Conservation (phyloP, 257 asterid species). For the Solanum acaule region DNA sequence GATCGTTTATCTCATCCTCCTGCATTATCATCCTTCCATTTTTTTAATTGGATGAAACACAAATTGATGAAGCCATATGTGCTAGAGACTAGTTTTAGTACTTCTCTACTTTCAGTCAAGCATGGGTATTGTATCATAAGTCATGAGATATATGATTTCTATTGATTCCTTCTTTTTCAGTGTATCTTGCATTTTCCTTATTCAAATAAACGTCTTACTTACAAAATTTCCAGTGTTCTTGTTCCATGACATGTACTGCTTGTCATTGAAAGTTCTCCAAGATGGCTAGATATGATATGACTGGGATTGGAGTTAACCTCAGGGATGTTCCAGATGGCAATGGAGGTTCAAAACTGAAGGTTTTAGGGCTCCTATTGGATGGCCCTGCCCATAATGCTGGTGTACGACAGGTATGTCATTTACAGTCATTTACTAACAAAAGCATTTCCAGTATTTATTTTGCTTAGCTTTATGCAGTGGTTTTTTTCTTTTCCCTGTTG, state of each 20-base stretch:
- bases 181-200: background rate
- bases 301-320: constrained; percentile 90
- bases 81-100: background rate
- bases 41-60: background rate
- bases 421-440: background rate
- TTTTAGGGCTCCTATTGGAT: constrained; percentile 87
- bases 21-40: background rate
- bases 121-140: background rate
- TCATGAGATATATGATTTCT: background rate
- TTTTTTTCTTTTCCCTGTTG: background rate
- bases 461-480: background rate
- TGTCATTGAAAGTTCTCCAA: constrained; percentile 76
- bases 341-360: constrained; percentile 68
- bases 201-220: constrained; percentile 16
- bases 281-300: constrained; percentile 97
- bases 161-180: background rate
- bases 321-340: constrained; percentile 80
- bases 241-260: constrained; percentile 57
- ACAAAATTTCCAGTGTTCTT: constrained; percentile 55
- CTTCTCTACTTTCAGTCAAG: background rate
- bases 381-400: constrained; percentile 95
- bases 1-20: background rate
- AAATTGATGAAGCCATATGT: background rate
- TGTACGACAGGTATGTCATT: constrained; percentile 66
- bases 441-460: background rate